These are phyloP conservation scores for Trichoderma hamatum DNA, from an alignment of 2,329 filamentous ascomycete species.

Conservation along the genomic window DNA sequence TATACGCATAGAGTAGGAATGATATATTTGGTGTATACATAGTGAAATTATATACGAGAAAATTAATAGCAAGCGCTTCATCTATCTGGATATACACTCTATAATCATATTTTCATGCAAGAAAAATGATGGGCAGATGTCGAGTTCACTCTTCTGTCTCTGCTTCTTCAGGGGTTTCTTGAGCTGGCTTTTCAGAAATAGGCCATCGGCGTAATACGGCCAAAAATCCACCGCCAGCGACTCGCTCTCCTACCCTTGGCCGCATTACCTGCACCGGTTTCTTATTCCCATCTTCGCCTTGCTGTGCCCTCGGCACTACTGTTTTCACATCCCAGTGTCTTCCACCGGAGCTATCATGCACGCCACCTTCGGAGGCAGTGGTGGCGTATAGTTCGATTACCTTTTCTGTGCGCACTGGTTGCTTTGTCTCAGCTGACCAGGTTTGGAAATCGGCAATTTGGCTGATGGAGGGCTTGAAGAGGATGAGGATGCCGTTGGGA, in stretches of 20 bases:
- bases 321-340: slow-evolving; percentile 66
- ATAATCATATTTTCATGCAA: not conserved
- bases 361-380: slow-evolving; percentile 45
- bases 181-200: slow-evolving; percentile 24
- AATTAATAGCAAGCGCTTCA: not conserved
- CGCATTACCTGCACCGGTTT: slow-evolving; percentile 45
- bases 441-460: slow-evolving; percentile 67
- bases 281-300: slow-evolving; percentile 29
- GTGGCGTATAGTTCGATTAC: slow-evolving; percentile 60
- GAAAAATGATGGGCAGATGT: not conserved
- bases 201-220: slow-evolving; percentile 44
- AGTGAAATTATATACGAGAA: not conserved
- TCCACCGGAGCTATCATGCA: slow-evolving; percentile 54
- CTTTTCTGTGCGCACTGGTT: slow-evolving; percentile 60
- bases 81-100: not conserved
- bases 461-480: slow-evolving; percentile 78
- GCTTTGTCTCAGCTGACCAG: slow-evolving; percentile 52
- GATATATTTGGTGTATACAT: not conserved
- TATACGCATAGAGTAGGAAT: not conserved
- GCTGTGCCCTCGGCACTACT: slow-evolving; percentile 39
- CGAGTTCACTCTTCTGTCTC: slow-evolving; percentile 15
- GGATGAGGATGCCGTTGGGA: slow-evolving; percentile 64
- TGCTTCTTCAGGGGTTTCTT: not conserved
- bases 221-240: slow-evolving; percentile 48
- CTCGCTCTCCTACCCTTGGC: slow-evolving; percentile 46